Percentiles rank a stretch among this genome's conserved stretches.
These are phyloP conservation scores for Rubia peregrina DNA, from an alignment of 305 asterid genomes.

Conservation along the genomic window DNA sequence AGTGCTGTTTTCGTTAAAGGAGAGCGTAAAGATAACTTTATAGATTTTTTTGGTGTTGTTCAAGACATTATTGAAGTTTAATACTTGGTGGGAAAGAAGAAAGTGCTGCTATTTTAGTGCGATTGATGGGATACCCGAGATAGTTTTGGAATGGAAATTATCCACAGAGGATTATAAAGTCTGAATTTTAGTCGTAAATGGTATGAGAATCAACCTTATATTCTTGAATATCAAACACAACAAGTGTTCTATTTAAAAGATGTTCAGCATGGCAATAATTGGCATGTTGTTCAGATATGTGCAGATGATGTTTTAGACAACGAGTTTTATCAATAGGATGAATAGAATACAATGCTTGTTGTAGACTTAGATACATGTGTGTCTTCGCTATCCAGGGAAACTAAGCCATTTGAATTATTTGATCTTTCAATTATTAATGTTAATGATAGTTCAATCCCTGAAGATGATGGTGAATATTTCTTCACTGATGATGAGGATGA, in stretches of 20 bases:
- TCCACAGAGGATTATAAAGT: not conserved
- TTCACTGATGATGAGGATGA: no score
- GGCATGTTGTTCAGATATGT: not conserved
- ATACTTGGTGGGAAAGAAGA: not conserved
- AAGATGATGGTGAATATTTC: no score
- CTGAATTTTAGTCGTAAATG: not conserved
- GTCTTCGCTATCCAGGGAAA: not conserved
- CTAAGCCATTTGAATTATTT: no score
- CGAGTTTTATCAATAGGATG: not conserved
- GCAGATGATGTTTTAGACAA: not conserved
- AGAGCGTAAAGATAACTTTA: not conserved
- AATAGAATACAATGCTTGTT: not conserved
- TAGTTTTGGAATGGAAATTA: not conserved
- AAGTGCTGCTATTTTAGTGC: not conserved
- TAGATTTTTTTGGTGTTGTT: not conserved
- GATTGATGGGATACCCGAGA: not conserved
- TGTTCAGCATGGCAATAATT: not conserved
- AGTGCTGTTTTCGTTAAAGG: not conserved
- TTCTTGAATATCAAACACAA: not conserved
- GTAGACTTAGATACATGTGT: not conserved
- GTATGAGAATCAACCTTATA: not conserved
- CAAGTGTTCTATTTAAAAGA: not conserved
- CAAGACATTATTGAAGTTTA: not conserved
- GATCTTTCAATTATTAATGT: not conserved
- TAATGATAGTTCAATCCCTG: not conserved